A percentile compares a stretch with the other conserved stretches of the same genome.
These are phyloP conservation scores for Fusarium fujikuroi DNA, from an alignment of 2,329 filamentous ascomycete species.

Conservation along the genomic window DNA sequence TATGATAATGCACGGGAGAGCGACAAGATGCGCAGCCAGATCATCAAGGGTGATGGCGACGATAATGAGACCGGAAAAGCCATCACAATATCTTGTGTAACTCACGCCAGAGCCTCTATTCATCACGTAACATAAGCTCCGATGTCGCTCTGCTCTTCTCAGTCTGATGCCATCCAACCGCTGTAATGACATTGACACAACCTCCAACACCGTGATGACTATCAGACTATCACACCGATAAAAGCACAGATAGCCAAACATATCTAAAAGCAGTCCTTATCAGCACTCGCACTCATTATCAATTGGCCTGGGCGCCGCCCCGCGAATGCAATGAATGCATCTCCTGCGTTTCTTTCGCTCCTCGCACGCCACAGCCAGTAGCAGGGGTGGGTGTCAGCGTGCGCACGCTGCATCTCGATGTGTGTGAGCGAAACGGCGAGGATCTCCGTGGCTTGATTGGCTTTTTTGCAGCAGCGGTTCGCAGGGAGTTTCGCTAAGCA, in stretches of 20 bases:
- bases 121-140: constrained; percentile 13
- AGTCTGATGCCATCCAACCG: not conserved
- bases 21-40: constrained; percentile 2
- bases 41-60: not conserved
- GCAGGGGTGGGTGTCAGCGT: not conserved
- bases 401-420: constrained; percentile 25
- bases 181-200: constrained; percentile 24
- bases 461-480: constrained; percentile 1
- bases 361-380: constrained; percentile 27
- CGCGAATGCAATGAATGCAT: constrained; percentile 31
- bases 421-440: constrained; percentile 27
- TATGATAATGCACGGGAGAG: constrained; percentile 30
- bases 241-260: constrained; percentile 3
- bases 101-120: constrained; percentile 12
- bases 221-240: not conserved
- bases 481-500: constrained; percentile 22
- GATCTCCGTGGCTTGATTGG: constrained; percentile 23
- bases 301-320: constrained; percentile 21
- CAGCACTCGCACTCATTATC: constrained; percentile 25
- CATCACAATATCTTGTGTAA: constrained; percentile 22
- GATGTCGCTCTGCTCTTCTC: not conserved
- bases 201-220: not conserved
- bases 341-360: constrained; percentile 21
- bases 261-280: constrained; percentile 37
- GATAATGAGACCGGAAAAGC: not conserved